Conservation (phyloP, 495 filamentous ascomycete genomes). For the Beverwykella pulmonaria region DNA sequence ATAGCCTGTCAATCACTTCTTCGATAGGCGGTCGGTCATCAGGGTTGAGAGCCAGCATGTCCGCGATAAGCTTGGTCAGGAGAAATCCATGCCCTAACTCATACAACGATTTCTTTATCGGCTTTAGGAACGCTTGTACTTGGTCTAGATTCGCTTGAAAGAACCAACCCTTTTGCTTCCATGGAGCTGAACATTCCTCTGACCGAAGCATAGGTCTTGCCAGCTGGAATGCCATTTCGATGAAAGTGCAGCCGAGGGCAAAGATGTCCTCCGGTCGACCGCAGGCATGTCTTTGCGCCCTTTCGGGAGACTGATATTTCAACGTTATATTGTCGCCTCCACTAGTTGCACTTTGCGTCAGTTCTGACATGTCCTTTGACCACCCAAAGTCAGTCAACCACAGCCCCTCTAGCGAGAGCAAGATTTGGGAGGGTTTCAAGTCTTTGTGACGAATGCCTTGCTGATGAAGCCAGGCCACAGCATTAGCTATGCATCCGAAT, state of each 20-base stretch:
- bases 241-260: constrained; percentile 31
- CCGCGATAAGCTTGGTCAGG: no score
- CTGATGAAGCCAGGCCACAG: constrained; percentile 30
- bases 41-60: no score
- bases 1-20: no score
- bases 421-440: constrained; percentile 34
- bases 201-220: no score
- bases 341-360: constrained; percentile 26
- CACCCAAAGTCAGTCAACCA: constrained; percentile 36
- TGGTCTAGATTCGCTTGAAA: no score
- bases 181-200: no score
- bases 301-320: constrained; percentile 35
- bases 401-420: constrained; percentile 16
- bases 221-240: constrained; percentile 14
- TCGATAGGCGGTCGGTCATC: no score
- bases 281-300: constrained; percentile 14
- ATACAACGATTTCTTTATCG: no score
- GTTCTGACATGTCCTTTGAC: constrained; percentile 32
- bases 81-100: no score
- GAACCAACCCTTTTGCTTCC: no score
- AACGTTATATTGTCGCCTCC: constrained; percentile 29
- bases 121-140: no score
- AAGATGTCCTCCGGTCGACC: constrained; percentile 35
- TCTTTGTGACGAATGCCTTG: constrained; percentile 34
- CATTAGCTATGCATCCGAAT: constrained; percentile 10